phyloP scores from a whole-genome alignment of 1,284 basidiomycete species.

The Tilletia indica region DNA sequence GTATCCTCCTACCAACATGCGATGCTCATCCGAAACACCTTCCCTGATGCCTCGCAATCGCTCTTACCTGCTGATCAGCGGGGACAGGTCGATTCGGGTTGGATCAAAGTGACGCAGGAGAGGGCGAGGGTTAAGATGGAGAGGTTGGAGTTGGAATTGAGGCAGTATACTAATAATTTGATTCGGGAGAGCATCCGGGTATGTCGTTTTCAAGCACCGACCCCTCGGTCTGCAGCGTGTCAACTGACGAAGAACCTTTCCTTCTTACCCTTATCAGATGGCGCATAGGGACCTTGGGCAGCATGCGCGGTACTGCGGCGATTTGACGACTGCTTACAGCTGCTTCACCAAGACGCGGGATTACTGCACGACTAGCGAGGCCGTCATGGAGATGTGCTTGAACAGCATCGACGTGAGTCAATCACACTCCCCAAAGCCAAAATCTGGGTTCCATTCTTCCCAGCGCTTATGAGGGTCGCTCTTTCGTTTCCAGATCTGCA shows the following conservation, averaged over 20 bases:
- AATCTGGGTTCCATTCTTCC: no score
- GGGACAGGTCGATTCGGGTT: conserved; percentile 58
- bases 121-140: conserved; percentile 68
- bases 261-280: conserved; percentile 62
- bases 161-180: conserved; percentile 83
- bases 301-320: conserved; percentile 70
- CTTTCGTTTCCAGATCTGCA: conserved; percentile 5
- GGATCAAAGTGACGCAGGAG: conserved; percentile 67
- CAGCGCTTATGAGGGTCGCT: no score
- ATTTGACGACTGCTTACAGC: conserved; percentile 69
- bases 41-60: conserved; percentile 13
- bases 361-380: conserved; percentile 77
- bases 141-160: conserved; percentile 80
- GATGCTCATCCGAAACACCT: conserved; percentile 21
- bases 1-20: conserved; percentile 22
- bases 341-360: conserved; percentile 81
- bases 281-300: conserved; percentile 78
- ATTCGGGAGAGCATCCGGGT: conserved; percentile 91
- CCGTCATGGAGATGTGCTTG: conserved; percentile 72
- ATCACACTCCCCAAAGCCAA: background rate
- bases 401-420: conserved; percentile 42
- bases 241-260: background rate
- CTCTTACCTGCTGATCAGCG: conserved; percentile 26
- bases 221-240: no score
- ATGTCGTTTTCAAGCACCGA: background rate